Percentiles rank a stretch among this genome's conserved stretches.
Evolutionary conservation across 2,329 filamentous ascomycete genomes (phyloP).

Genomic region (Ascochyta lentis): DNA sequence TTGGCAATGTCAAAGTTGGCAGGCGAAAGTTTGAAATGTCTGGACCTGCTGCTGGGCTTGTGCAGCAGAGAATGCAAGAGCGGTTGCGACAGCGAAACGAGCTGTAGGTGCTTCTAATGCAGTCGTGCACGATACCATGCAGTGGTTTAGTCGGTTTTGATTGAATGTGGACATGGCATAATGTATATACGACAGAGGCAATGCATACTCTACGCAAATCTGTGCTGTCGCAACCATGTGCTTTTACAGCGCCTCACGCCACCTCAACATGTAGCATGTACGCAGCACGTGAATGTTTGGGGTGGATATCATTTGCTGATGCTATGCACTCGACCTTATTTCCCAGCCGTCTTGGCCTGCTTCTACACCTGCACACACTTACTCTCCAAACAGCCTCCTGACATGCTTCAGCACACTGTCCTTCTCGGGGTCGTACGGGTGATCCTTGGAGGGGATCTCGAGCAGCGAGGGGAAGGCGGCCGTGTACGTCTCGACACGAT

Average conservation of each 20-base stretch:
- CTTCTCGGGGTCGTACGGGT: constrained; percentile 98
- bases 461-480: constrained; percentile 95
- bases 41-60: constrained; percentile 44
- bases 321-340: constrained; percentile 1
- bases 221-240: no score
- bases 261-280: neutral
- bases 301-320: constrained; percentile 13
- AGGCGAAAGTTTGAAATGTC: constrained; percentile 43
- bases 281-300: neutral
- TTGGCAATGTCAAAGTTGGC: constrained; percentile 32
- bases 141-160: constrained; percentile 13
- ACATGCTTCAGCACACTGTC: constrained; percentile 95
- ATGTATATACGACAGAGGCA: constrained; percentile 30
- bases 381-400: constrained; percentile 74
- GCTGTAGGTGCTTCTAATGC: constrained; percentile 30
- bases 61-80: constrained; percentile 40
- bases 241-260: no score
- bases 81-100: constrained; percentile 38
- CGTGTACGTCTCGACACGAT: constrained; percentile 88
- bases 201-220: constrained; percentile 10
- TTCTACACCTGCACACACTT: constrained; percentile 33
- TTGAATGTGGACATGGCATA: constrained; percentile 10
- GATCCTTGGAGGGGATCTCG: constrained; percentile 98
- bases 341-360: neutral
- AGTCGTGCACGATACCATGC: constrained; percentile 28